These are phyloP conservation scores for Boletus subcaerulescens DNA, from an alignment of 768 basidiomycete genomes.

Conservation along the genomic window DNA sequence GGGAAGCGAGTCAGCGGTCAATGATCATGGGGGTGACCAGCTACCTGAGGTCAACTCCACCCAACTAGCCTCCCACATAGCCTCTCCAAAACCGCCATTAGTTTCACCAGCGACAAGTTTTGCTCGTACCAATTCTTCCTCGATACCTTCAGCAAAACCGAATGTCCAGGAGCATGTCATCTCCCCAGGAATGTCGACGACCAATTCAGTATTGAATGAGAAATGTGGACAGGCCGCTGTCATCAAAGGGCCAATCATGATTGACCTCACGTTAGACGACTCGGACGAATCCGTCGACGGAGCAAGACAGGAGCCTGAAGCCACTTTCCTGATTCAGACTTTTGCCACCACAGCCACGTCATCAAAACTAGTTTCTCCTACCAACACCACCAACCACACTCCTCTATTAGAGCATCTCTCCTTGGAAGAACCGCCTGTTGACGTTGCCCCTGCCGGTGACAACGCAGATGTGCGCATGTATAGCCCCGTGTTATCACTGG, in stretches of 20 bases:
- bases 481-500: constrained; percentile 13
- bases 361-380: constrained; percentile 4
- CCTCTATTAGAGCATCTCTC: constrained; percentile 22
- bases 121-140: background rate
- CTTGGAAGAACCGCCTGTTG: constrained; percentile 15
- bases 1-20: background rate
- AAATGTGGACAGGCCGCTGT: background rate
- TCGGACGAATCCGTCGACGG: constrained; percentile 19
- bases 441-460: background rate
- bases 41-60: background rate
- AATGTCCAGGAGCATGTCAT: background rate
- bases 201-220: background rate
- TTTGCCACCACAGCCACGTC: constrained; percentile 1
- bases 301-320: constrained; percentile 7
- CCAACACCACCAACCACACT: constrained; percentile 14
- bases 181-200: background rate
- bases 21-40: background rate
- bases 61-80: background rate
- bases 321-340: constrained; percentile 9
- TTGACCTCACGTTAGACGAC: constrained; percentile 27
- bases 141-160: background rate
- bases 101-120: background rate
- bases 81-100: background rate
- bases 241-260: constrained; percentile 21
- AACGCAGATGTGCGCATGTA: constrained; percentile 23